Evolutionary conservation across 2,329 filamentous ascomycete genomes (phyloP).

Genomic region (Fusarium longipes): DNA sequence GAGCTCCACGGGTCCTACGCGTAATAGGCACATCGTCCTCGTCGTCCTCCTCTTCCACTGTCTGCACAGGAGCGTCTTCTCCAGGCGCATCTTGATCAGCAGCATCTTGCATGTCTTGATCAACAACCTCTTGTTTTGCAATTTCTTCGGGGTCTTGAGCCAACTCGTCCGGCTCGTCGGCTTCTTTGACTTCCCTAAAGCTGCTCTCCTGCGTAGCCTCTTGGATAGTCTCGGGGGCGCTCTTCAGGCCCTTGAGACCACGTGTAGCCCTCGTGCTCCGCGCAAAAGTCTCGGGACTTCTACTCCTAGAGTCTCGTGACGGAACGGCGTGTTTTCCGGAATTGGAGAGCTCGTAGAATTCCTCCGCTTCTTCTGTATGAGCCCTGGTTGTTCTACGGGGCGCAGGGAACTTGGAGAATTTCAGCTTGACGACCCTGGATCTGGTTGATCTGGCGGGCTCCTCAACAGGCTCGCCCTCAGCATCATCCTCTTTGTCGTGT

Average conservation of each 20-base stretch:
- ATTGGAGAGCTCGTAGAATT: conserved; percentile 67
- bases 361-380: conserved; percentile 65
- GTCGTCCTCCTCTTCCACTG: conserved; percentile 55
- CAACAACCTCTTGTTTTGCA: conserved; percentile 48
- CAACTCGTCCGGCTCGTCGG: conserved; percentile 54
- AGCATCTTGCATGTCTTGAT: conserved; percentile 48
- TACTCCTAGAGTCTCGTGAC: conserved; percentile 63
- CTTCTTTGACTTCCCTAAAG: conserved; percentile 51
- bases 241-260: conserved; percentile 63
- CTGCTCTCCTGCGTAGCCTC: conserved; percentile 67
- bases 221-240: conserved; percentile 60
- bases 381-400: conserved; percentile 64
- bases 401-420: conserved; percentile 49
- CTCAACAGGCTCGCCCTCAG: conserved; percentile 36
- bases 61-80: conserved; percentile 47
- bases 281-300: conserved; percentile 64
- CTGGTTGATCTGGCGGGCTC: conserved; percentile 43
- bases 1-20: conserved; percentile 57
- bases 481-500: conserved; percentile 45
- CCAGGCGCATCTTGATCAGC: conserved; percentile 47
- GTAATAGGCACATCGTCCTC: conserved; percentile 63
- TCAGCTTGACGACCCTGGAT: conserved; percentile 60
- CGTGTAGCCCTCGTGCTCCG: conserved; percentile 60
- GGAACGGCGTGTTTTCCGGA: conserved; percentile 68
- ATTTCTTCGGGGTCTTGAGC: conserved; percentile 48